Base-by-base conservation (phyloP, 164 flowering plant species). In the Pachysandra terminalis region DNA sequence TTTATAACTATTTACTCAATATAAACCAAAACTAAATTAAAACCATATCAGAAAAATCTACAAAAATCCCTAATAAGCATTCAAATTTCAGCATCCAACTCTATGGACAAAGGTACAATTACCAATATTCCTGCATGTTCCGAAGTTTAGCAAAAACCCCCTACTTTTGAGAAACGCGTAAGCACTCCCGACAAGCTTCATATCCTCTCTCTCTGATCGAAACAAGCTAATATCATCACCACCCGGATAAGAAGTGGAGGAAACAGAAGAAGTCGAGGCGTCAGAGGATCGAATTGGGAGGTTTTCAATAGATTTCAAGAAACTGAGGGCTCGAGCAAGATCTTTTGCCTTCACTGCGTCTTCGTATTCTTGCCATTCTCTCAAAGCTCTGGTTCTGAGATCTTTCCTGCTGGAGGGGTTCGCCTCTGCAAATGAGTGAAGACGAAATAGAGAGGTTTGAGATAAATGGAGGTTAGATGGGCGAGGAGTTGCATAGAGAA, bases 331-430 rank as follows among this genome's bases (percentile, higher is more conserved):
- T 65, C 85, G 78, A 45, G 85, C 85, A 12, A 91, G 87, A 79
- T 91, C 98, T 74, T 86, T 94, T 32, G 87, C 79, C 81, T 86
- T 90, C 69, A 94, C 90, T 0, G 97, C 98, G 12, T 87, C 92
- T 58, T 94, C 97, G 77, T 94, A 94, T 17, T 94, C 98, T 48
- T 68, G 68, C 82, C 82, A 79, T 65, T 68, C 75, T 68, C 56
- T 68, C 41, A 79, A 27, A 40, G 81, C 71, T 67, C 70, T 62
- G n/a, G 65, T 49, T 65, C 63, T 66, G n/a, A 9, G n/a, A 19
- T 2, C 40, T 17, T 60, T 57, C 55, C 19, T 24, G 7, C 16
- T 32, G 2, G 17, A 7, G 15, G 45, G 22, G 10, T 61, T 37
- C 19, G 51, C 7, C n/a, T 61, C 52, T 21, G 27, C 26, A 22